phyloP scores from a whole-genome alignment of 1,284 basidiomycete genomes.

The Ustilago nuda region DNA sequence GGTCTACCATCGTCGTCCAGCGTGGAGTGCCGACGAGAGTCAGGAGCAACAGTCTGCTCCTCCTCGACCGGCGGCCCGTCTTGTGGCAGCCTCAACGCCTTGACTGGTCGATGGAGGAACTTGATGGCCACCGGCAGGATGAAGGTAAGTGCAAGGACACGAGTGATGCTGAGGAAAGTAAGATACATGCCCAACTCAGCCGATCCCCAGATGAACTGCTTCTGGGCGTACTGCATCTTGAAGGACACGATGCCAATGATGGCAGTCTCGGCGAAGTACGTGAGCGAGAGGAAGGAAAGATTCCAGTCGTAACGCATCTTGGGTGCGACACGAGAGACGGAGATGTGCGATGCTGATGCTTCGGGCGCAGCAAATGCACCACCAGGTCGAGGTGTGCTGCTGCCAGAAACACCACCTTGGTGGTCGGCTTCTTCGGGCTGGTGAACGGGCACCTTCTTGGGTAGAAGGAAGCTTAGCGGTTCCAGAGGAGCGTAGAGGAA shows the following conservation, averaged over 20 bases:
- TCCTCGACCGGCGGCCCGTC: conserved; percentile 39
- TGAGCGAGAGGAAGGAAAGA: conserved; percentile 59
- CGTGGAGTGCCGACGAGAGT: conserved; percentile 36
- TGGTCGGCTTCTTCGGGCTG: conserved; percentile 18
- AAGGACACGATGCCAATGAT: conserved; percentile 61
- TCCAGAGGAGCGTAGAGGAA: conserved; percentile 51
- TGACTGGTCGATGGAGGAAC: conserved; percentile 56
- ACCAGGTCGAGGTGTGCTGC: conserved; percentile 19
- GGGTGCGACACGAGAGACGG: conserved; percentile 51
- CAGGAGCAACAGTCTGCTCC: conserved; percentile 29
- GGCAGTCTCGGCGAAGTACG: conserved; percentile 61
- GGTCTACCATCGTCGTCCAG: conserved; percentile 46
- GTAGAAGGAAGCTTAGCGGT: conserved; percentile 58
- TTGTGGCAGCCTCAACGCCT: conserved; percentile 47
- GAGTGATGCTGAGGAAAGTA: conserved; percentile 56
- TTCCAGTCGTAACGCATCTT: conserved; percentile 58
- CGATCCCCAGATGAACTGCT: conserved; percentile 63
- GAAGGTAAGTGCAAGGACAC: conserved; percentile 60
- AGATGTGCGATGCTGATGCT: conserved; percentile 57
- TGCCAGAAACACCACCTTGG: conserved; percentile 1
- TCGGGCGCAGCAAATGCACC: conserved; percentile 33
- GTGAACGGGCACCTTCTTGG: conserved; percentile 43
- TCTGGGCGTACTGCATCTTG: conserved; percentile 66
- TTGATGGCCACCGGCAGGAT: conserved; percentile 64
- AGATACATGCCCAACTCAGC: conserved; percentile 61